These are phyloP conservation scores for Nakaseomyces sp. DNA, from an alignment of 1,139 yeast species.

Conservation along the genomic window DNA sequence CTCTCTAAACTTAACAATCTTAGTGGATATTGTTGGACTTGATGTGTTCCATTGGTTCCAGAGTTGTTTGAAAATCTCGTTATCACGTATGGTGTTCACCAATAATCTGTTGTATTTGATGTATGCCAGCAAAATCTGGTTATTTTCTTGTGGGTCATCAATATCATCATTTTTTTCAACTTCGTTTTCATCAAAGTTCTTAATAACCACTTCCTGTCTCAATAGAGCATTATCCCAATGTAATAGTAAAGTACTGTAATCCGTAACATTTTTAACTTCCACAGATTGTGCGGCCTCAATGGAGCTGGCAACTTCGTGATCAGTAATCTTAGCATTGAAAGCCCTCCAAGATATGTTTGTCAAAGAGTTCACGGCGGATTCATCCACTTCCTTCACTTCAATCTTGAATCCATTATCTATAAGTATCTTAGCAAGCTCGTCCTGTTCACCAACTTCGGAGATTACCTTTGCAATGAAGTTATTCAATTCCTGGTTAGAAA, in stretches of 20 bases:
- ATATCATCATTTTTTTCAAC: slow-evolving; percentile 34
- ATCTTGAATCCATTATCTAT: slow-evolving; percentile 32
- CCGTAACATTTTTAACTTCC: slow-evolving; percentile 28
- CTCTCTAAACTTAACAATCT: slow-evolving; percentile 33
- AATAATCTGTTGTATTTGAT: slow-evolving; percentile 60
- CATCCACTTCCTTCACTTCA: slow-evolving; percentile 15
- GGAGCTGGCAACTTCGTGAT: slow-evolving; percentile 64
- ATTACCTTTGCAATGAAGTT: slow-evolving; percentile 17
- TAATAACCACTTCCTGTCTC: slow-evolving; percentile 44
- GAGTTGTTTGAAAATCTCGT: slow-evolving; percentile 38
- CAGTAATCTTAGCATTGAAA: slow-evolving; percentile 58
- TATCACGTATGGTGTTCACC: slow-evolving; percentile 66
- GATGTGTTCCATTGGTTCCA: slow-evolving; percentile 24
- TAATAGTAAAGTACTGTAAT: slow-evolving; percentile 41
- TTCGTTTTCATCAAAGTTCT: slow-evolving; percentile 27
- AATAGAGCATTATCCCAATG: slow-evolving; percentile 51
- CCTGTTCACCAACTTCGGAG: slow-evolving; percentile 26
- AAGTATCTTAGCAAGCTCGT: slow-evolving; percentile 36
- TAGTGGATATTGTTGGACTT: slow-evolving; percentile 37
- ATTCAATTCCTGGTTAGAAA: slow-evolving; percentile 20
- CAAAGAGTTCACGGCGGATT: slow-evolving; percentile 25
- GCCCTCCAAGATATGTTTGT: slow-evolving; percentile 57
- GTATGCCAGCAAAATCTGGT: slow-evolving; percentile 67
- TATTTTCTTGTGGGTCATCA: slow-evolving; percentile 44
- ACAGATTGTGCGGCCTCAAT: slow-evolving; percentile 31